Conservation (phyloP, 495 filamentous ascomycete species). For the Neurospora sp. region DNA sequence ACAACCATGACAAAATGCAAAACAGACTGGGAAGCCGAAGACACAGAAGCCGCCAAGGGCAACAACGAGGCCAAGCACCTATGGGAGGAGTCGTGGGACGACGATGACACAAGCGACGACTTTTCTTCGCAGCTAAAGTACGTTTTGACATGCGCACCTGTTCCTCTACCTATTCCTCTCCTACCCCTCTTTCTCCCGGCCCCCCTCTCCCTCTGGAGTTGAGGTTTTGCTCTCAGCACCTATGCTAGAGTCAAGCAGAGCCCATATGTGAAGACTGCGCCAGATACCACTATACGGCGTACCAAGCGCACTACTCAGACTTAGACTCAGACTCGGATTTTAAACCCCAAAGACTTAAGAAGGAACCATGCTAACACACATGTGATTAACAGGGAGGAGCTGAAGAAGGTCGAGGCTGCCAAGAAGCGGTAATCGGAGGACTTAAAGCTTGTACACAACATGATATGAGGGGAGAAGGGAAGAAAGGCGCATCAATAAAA, state of each 20-base stretch:
- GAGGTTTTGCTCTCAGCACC: too few relatives aligned
- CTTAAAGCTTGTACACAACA: neutral
- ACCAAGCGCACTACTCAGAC: too few relatives aligned
- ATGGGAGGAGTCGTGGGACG: constrained; percentile 99
- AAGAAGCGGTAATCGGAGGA: constrained; percentile 39
- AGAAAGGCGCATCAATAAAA: neutral
- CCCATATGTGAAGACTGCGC: too few relatives aligned
- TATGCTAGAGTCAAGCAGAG: too few relatives aligned
- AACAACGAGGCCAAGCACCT: constrained; percentile 57
- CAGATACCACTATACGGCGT: too few relatives aligned
- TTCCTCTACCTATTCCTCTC: too few relatives aligned
- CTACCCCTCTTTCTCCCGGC: too few relatives aligned
- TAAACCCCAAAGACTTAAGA: too few relatives aligned
- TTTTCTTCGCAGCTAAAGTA: constrained; percentile 94
- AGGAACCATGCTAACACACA: too few relatives aligned
- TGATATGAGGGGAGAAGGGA: neutral
- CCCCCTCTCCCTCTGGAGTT: too few relatives aligned
- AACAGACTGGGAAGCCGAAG: constrained; percentile 79
- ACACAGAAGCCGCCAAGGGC: constrained; percentile 63
- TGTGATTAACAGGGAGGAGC: constrained; percentile 53
- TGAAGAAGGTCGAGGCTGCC: constrained; percentile 80
- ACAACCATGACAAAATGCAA: neutral
- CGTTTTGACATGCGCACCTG: constrained; percentile 20
- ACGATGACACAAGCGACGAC: constrained; percentile 94
- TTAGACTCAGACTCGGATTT: too few relatives aligned